A percentile compares a stretch with the other conserved stretches of the same genome.
These are phyloP conservation scores for Boletus sensibilis DNA, from an alignment of 768 basidiomycete genomes.

Conservation along the genomic window DNA sequence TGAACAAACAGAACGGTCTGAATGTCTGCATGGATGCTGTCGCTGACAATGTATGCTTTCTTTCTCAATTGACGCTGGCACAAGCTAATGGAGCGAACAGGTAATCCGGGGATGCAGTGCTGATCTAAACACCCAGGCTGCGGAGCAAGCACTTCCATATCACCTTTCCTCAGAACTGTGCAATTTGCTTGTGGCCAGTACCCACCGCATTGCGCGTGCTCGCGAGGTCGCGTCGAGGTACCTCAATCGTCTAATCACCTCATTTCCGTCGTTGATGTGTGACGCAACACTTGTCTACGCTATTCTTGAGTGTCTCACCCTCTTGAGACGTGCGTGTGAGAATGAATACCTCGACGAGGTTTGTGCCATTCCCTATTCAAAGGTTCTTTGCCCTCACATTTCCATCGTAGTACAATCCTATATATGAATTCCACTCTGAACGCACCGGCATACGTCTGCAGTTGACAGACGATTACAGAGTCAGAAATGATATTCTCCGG, in stretches of 20 bases:
- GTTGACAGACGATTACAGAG: constrained; percentile 81
- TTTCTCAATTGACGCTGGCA: neutral
- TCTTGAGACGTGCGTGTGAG: constrained; percentile 84
- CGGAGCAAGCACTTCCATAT: constrained; percentile 74
- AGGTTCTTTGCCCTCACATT: neutral
- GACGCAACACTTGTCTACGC: constrained; percentile 83
- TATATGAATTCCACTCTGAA: constrained; percentile 79
- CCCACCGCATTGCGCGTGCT: constrained; percentile 79
- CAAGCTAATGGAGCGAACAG: constrained; percentile 38
- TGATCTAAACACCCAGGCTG: constrained; percentile 70
- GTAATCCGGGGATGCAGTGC: constrained; percentile 74
- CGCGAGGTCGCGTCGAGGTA: constrained; percentile 82
- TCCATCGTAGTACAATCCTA: constrained; percentile 76
- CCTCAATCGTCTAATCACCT: constrained; percentile 79
- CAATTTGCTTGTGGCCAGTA: constrained; percentile 71
- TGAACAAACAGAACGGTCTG: constrained; percentile 70
- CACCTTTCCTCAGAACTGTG: constrained; percentile 72
- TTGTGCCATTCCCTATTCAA: constrained; percentile 13
- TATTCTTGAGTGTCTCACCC: constrained; percentile 87
- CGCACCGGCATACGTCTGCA: constrained; percentile 71
- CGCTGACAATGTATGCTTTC: constrained; percentile 67
- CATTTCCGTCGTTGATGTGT: constrained; percentile 94
- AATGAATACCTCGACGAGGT: constrained; percentile 93
- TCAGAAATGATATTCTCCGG: constrained; percentile 80
- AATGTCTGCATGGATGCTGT: constrained; percentile 81